Percentiles rank a stretch among this genome's conserved stretches.
These are phyloP conservation scores for Serendipita indica DNA, from an alignment of 768 basidiomycete genomes.

Conservation along the genomic window DNA sequence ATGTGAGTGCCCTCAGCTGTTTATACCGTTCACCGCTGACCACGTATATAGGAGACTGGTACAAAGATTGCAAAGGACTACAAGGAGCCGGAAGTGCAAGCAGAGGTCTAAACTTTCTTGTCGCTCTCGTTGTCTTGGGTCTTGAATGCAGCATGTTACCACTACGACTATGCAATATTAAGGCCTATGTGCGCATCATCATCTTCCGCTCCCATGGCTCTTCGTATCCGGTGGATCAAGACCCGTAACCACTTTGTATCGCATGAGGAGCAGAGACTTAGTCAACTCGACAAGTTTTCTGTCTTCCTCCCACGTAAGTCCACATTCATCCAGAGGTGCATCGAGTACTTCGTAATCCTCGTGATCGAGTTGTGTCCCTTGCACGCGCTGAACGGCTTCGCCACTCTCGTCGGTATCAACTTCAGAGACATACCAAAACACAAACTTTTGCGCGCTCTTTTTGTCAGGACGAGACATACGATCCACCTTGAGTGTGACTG, in stretches of 20 bases:
- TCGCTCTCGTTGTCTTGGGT: neutral
- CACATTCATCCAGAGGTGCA: neutral
- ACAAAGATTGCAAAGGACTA: conserved; percentile 89
- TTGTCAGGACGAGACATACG: neutral
- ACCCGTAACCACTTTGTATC: neutral
- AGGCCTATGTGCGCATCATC: neutral
- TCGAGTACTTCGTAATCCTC: neutral
- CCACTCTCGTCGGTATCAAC: neutral
- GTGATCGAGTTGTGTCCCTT: neutral
- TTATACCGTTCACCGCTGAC: conserved; percentile 11
- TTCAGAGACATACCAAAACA: conserved; percentile 1
- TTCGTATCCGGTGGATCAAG: neutral
- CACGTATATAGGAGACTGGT: conserved; percentile 63
- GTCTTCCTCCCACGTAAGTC: neutral
- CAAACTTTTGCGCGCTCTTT: neutral
- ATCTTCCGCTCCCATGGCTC: neutral
- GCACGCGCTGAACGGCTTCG: neutral
- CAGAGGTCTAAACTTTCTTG: conserved; percentile 53
- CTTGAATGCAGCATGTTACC: neutral
- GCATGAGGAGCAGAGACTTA: neutral
- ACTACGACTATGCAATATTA: conserved; percentile 7
- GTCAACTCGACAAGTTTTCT: neutral
- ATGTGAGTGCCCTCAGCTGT: conserved; percentile 40
- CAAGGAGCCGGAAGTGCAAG: conserved; percentile 92
- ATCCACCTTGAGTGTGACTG: conserved; percentile 2